Base-by-base conservation (phyloP, 257 asterid genomes). In the Dorcoceras hygrometricum region DNA sequence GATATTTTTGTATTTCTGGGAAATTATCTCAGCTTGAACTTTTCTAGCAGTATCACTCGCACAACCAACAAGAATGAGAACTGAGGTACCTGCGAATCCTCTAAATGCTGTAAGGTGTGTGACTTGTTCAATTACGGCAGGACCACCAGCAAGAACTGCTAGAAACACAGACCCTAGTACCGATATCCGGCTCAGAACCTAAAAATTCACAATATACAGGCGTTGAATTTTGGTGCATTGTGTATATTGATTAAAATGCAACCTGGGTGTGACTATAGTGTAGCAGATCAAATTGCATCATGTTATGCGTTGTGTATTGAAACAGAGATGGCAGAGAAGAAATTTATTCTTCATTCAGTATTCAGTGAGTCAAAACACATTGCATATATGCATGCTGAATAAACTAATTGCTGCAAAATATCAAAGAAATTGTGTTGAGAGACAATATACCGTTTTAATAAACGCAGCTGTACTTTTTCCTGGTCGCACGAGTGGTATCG, bases 41-140 rank as follows among this genome's bases (percentile, higher is more conserved):
- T 93, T 93, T 74, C 97, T 80, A 48, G 99, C 95, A 0, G 99
- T 90, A 81, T 93, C 99, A 10, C 96, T 90, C 1, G 99, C 99
- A 76, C 97, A 93, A 32, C 99, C 96, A 20, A 93, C 99, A 23
- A 93, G 96, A 79, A 90, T 93, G 60, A 93, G 92, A 69, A 93
- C 95, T 0, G 99, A 93, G 4, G 97, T 93, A 71, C 99, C 99
- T 0, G 99, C 99, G 10, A 93, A 90, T 55, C 97, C 97, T 68
- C 92, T 82, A 65, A 93, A 93, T 23, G 99, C 96, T n/a, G 97
- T 82, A 68, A 93, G 90, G 72, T 90, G 96, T 12, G 96, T 93
- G 1, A 87, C 88, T 76, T 90, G 99, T 76, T 93, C 99, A 46
- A 90, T 79, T 70, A 90, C 87, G 23, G 96, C 99, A 23, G 99